Evolutionary conservation across 441 rosid genomes (phyloP).

Genomic region (Dalechampia spathulata): DNA sequence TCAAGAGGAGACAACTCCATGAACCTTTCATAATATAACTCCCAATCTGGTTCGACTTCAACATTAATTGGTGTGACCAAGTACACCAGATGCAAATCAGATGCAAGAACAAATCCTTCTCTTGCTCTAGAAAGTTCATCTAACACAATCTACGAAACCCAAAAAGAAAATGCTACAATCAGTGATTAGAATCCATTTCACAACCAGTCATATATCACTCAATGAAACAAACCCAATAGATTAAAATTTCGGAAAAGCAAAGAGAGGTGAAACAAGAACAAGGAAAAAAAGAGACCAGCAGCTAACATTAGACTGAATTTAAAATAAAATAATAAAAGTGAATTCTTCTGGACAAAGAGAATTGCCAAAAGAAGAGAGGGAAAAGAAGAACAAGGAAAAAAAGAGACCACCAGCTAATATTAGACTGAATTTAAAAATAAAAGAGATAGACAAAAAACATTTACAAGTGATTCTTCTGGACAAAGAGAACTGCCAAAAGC

Average conservation of each 20-base stretch:
- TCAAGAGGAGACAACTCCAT: constrained; percentile 84
- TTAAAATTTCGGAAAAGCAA: not conserved
- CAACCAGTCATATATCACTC: not conserved
- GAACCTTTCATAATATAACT: constrained; percentile 79
- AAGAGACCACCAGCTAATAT: not conserved
- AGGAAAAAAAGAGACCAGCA: not conserved
- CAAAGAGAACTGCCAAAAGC: constrained; percentile 98
- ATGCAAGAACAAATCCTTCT: constrained; percentile 96
- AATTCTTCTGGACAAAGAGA: no score
- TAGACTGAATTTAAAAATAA: not conserved
- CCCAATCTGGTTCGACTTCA: constrained; percentile 98
- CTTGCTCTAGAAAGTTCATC: constrained; percentile 97
- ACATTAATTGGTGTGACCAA: constrained; percentile 90
- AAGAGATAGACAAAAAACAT: no score
- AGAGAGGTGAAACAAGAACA: not conserved
- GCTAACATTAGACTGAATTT: not conserved
- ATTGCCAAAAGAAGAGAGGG: no score
- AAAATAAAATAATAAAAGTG: constrained; percentile 8
- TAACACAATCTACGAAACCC: constrained; percentile 67
- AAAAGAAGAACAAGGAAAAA: not conserved
- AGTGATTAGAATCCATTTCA: constrained; percentile 11
- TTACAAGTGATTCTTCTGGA: constrained; percentile 99
- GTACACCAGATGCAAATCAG: constrained; percentile 95
- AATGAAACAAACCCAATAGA: constrained; percentile 1
- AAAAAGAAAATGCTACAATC: constrained; percentile 7